These are phyloP conservation scores for Kokia cookei DNA, from an alignment of 441 rosid species.

Conservation along the genomic window DNA sequence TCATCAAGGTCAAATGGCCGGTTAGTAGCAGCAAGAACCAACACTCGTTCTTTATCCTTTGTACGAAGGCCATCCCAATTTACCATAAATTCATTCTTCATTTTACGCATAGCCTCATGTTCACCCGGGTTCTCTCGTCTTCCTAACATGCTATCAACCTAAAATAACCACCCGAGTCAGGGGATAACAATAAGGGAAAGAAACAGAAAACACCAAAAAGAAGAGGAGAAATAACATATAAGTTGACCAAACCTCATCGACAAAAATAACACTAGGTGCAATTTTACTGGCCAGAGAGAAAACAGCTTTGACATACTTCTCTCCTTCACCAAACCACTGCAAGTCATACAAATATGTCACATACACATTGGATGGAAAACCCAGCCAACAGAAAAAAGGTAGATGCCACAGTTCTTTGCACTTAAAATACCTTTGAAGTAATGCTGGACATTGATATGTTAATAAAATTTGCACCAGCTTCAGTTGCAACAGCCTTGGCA, in stretches of 20 bases:
- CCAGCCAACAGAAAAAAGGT: background rate
- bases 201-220: background rate
- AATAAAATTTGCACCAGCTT: constrained; percentile 97
- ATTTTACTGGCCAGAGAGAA: constrained; percentile 99
- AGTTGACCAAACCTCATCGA: constrained; percentile 78
- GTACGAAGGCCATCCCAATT: constrained; percentile 99
- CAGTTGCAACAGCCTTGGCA: constrained; percentile 99
- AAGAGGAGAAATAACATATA: background rate
- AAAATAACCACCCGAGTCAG: constrained; percentile 12
- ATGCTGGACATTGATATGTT: constrained; percentile 99
- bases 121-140: constrained; percentile 99
- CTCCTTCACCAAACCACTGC: constrained; percentile 99
- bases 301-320: constrained; percentile 95
- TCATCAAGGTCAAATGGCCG: constrained; percentile 99
- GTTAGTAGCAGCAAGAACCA: constrained; percentile 97
- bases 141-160: constrained; percentile 99
- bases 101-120: constrained; percentile 99
- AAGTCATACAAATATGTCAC: constrained; percentile 18
- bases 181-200: background rate
- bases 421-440: constrained; percentile 77
- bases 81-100: constrained; percentile 99
- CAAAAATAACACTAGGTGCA: constrained; percentile 93
- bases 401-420: background rate
- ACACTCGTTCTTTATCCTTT: constrained; percentile 90
- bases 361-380: background rate